Base-by-base conservation (phyloP, 2,329 filamentous ascomycete species). In the Dryadomyces quercus-mongolicae region DNA sequence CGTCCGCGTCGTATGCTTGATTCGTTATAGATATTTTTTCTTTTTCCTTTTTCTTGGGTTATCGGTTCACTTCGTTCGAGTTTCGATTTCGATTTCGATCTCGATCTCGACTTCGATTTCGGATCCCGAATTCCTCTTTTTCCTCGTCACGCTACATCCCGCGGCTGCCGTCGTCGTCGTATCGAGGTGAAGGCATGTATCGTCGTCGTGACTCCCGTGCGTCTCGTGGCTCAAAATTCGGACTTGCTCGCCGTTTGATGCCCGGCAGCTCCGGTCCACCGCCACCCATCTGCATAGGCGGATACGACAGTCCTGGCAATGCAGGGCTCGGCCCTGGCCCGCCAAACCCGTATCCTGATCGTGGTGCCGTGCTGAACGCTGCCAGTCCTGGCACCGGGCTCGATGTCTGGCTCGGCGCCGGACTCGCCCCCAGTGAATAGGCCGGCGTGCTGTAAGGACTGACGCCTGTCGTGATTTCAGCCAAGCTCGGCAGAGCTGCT, bases 381-480 rank as follows among this genome's bases (percentile, higher is more conserved):
- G 38, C 20, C 62, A 21, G 42, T 6, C 20, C 42, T 10, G 38
- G n/a, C 62, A 13, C 70, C 1, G 74, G 73, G 53, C 73, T 77
- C 13, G 68, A 66, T 1, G 67, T 68, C 12, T 67, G 57, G 64
- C 70, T 69, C 55, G 70, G 62, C 31, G 68, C 62, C 25, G 67
- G 65, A 57, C 70, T 69, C 48, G 65, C 65, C 34, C 68, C 68
- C 52, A 71, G 65, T 8, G 74, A 72, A 62, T 78, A 80, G 1
- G 77, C 75, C 43, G 77, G 76, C n/a, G 76, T 77, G 59, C 70
- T 77, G 63, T 83, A 84, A 0, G 79, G 77, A 58, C 76, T 81
- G 36, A 82, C 71, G 13, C 81, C 81, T 0, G 80, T 84, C 2
- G 81, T 84, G 60, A 85, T 72, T 63, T 85, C 81, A 40, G 77